Evolutionary conservation across 768 basidiomycete genomes (phyloP).

Genomic region (Tephrocybe sp.): DNA sequence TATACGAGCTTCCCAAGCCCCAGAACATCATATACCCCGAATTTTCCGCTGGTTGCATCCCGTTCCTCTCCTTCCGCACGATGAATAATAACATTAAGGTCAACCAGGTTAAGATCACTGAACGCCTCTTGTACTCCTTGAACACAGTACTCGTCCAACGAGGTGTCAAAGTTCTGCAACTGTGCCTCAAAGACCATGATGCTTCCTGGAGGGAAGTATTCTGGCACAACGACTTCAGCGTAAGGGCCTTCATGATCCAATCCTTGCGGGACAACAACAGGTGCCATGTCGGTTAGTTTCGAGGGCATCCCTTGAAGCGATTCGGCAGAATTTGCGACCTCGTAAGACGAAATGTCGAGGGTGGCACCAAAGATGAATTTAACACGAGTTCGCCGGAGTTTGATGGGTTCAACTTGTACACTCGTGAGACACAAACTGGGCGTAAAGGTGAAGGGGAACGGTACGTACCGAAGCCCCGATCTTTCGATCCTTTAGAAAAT

Average conservation of each 20-base stretch:
- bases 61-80: constrained; percentile 89
- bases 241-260: constrained; percentile 66
- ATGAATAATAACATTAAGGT: constrained; percentile 85
- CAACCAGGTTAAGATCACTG: constrained; percentile 70
- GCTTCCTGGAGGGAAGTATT: constrained; percentile 92
- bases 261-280: constrained; percentile 57
- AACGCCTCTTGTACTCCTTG: constrained; percentile 74
- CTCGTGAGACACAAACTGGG: not conserved
- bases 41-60: constrained; percentile 79
- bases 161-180: constrained; percentile 65
- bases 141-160: constrained; percentile 72
- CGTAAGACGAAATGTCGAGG: constrained; percentile 66
- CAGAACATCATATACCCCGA: constrained; percentile 83
- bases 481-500: constrained; percentile 78
- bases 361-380: constrained; percentile 80
- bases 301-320: constrained; percentile 72
- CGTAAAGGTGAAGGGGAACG: not conserved
- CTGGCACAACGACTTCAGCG: constrained; percentile 80
- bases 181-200: constrained; percentile 92
- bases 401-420: constrained; percentile 74
- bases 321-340: constrained; percentile 42
- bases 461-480: constrained; percentile 73
- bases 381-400: constrained; percentile 75
- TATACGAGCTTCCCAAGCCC: constrained; percentile 74
- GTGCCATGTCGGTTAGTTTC: constrained; percentile 59